Base-by-base conservation (phyloP, 2,329 filamentous ascomycete species). In the Aureobasidium sp. region DNA sequence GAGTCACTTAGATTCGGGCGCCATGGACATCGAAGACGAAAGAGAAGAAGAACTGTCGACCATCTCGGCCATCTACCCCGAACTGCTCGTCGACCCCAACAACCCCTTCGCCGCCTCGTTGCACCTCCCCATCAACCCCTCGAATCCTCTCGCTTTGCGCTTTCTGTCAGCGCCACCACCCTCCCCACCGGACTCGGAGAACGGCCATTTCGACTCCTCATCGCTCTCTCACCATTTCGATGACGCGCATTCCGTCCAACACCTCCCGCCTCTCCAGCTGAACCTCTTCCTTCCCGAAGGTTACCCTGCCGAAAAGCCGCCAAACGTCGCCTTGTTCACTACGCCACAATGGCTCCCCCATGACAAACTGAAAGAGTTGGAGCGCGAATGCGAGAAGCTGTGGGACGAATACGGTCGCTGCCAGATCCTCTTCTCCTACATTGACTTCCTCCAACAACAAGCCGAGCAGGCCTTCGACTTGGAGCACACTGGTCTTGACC, bases 361-460 rank as follows among this genome's bases (percentile, higher is more conserved):
- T 4, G 64, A 70, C 17, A 75, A 73, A n/a, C 63, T 81, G 37
- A 64, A 71, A 25, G 71, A 73, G 60, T 72, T 86, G 9, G 68
- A 75, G 60, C 68, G 71, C 9, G 78, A 82, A 62, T 80, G 77
- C 2, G 67, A 68, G 21, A 73, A 70, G 21, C 67, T 85, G 5
- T 87, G 84, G 84, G 80, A 84, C 64, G 83, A 86, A 64, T 79
- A 79, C 61, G 83, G 82, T 7, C 76, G 73, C 53, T 78, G 80
- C 60, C 75, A 81, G 66, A 77, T 84, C 1, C 72, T 85, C 8
- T 86, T 79, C 66, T 75, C 79, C 3, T 85, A 84, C 66, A 82
- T 86, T 59, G 82, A 83, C 67, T 78, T 79, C 64, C 72, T 86
- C 3, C 82, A 85, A 65, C 81, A 84, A 69, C 73, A 80, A 23